These are phyloP conservation scores for Pestalotiopsis fici DNA, from an alignment of 2,329 filamentous ascomycete genomes.

Conservation along the genomic window DNA sequence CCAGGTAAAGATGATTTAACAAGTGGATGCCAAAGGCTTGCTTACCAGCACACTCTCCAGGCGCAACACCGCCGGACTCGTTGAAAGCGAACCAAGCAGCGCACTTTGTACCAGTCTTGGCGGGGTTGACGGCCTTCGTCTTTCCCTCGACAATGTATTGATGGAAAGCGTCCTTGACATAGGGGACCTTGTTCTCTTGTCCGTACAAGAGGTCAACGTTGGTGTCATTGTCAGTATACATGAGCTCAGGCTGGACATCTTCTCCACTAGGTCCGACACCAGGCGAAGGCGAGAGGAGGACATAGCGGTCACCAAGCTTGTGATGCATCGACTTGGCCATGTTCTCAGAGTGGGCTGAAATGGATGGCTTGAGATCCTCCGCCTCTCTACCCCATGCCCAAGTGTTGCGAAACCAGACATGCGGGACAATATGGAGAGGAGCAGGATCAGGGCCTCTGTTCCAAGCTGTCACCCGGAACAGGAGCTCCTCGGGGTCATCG, in stretches of 20 bases:
- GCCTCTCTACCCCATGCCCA: slow-evolving; percentile 91
- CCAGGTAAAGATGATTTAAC: background rate
- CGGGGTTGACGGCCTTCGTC: slow-evolving; percentile 79
- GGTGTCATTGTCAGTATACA: slow-evolving; percentile 96
- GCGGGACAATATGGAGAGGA: slow-evolving; percentile 89
- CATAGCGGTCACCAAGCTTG: slow-evolving; percentile 79
- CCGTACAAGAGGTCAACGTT: slow-evolving; percentile 79
- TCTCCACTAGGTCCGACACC: slow-evolving; percentile 76
- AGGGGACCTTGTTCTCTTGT: slow-evolving; percentile 76
- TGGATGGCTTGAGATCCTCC: slow-evolving; percentile 76
- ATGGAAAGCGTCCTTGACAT: slow-evolving; percentile 96
- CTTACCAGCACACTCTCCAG: slow-evolving; percentile 87
- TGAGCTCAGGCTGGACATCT: slow-evolving; percentile 80
- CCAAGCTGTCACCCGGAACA: slow-evolving; percentile 95
- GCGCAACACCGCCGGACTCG: slow-evolving; percentile 81
- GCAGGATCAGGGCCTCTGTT: slow-evolving; percentile 90
- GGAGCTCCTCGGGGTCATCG: slow-evolving; percentile 86
- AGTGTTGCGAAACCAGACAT: slow-evolving; percentile 96
- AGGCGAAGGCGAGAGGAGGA: slow-evolving; percentile 86
- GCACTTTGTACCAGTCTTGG: slow-evolving; percentile 79
- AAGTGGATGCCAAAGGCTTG: slow-evolving; percentile 51
- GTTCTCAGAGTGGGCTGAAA: slow-evolving; percentile 65
- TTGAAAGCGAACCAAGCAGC: slow-evolving; percentile 93
- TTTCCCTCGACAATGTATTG: slow-evolving; percentile 81
- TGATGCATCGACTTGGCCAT: slow-evolving; percentile 77